phyloP scores from a whole-genome alignment of 1,284 basidiomycete genomes.

The Trametes polyzona region DNA sequence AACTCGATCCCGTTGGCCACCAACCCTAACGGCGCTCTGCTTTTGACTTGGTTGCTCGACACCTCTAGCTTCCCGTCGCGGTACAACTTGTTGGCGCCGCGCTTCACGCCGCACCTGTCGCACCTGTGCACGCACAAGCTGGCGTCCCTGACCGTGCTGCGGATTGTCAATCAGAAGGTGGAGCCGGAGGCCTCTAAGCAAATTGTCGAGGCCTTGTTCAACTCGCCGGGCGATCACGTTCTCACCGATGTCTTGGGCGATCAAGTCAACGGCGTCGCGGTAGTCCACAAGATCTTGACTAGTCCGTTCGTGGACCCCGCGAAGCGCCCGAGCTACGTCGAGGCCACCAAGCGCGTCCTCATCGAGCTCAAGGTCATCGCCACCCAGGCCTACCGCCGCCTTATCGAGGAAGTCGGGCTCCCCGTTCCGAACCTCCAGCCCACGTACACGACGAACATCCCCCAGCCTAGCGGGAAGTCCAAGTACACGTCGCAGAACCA shows the following conservation, averaged over 20 bases:
- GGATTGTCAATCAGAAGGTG: conserved; percentile 91
- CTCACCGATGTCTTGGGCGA: conserved; percentile 93
- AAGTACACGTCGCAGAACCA: conserved; percentile 61
- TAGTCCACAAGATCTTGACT: conserved; percentile 91
- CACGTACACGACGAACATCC: conserved; percentile 67
- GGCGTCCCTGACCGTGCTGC: conserved; percentile 90
- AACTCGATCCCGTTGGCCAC: conserved; percentile 98
- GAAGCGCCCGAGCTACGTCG: conserved; percentile 73
- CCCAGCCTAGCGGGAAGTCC: conserved; percentile 59
- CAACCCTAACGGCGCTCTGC: conserved; percentile 94
- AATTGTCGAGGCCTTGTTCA: conserved; percentile 85
- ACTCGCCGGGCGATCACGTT: conserved; percentile 83
- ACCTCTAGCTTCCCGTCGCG: conserved; percentile 91
- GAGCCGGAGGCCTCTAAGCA: conserved; percentile 84
- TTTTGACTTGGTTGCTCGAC: conserved; percentile 97
- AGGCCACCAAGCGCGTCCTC: conserved; percentile 87
- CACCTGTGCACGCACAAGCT: conserved; percentile 98
- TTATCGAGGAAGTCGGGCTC: conserved; percentile 93
- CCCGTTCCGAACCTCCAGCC: conserved; percentile 87
- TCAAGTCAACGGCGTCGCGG: conserved; percentile 93
- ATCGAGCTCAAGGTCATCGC: conserved; percentile 88
- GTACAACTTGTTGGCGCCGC: conserved; percentile 90
- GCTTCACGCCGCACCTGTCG: conserved; percentile 94
- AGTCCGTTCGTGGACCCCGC: conserved; percentile 79
- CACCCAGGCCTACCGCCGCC: conserved; percentile 89